A percentile compares a stretch with the other conserved stretches of the same genome.
These are phyloP conservation scores for Tardiomyces depauwii DNA, from an alignment of 1,139 yeast genomes.

Conservation along the genomic window DNA sequence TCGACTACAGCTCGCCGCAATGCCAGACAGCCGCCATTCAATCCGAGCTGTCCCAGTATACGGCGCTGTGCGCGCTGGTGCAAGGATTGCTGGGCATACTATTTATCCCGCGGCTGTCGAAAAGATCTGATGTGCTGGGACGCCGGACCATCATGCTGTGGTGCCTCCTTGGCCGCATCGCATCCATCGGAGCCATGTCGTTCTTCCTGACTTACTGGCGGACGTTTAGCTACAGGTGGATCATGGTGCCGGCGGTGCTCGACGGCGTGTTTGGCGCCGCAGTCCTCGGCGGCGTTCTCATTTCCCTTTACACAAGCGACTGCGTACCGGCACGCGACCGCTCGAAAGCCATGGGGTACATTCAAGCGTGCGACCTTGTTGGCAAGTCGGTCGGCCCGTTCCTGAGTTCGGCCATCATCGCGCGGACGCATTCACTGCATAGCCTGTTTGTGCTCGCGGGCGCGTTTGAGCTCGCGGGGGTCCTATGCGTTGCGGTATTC, in stretches of 20 bases:
- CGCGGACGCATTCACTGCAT: slow-evolving; percentile 4
- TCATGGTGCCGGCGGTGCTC: slow-evolving; percentile 7
- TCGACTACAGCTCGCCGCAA: slow-evolving; percentile 9
- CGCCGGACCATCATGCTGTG: slow-evolving; percentile 8
- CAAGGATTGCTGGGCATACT: slow-evolving; percentile 8
- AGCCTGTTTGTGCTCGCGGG: slow-evolving; percentile 3
- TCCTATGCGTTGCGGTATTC: slow-evolving; percentile 2
- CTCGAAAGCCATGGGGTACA: slow-evolving; percentile 12
- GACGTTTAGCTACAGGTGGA: slow-evolving; percentile 5
- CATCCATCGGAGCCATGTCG: slow-evolving; percentile 6
- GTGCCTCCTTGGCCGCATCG: slow-evolving; percentile 9
- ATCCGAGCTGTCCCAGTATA: slow-evolving; percentile 9
- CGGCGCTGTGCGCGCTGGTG: slow-evolving; percentile 11
- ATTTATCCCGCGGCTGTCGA: slow-evolving; percentile 10
- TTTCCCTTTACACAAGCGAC: slow-evolving; percentile 12
- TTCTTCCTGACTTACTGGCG: slow-evolving; percentile 5
- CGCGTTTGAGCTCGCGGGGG: slow-evolving; percentile 3
- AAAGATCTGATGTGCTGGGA: slow-evolving; percentile 11
- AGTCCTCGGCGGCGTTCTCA: slow-evolving; percentile 9
- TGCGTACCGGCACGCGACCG: slow-evolving; percentile 9
- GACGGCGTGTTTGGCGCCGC: slow-evolving; percentile 12
- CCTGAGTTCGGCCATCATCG: slow-evolving; percentile 7
- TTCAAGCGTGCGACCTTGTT: slow-evolving; percentile 10
- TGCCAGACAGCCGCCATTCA: slow-evolving; percentile 12
- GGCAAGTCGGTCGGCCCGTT: slow-evolving; percentile 14